Evolutionary conservation across 2,329 filamentous ascomycete genomes (phyloP), one percentile per base, ranked within the genome.

Genomic region (Colletotrichum simmondsii): DNA sequence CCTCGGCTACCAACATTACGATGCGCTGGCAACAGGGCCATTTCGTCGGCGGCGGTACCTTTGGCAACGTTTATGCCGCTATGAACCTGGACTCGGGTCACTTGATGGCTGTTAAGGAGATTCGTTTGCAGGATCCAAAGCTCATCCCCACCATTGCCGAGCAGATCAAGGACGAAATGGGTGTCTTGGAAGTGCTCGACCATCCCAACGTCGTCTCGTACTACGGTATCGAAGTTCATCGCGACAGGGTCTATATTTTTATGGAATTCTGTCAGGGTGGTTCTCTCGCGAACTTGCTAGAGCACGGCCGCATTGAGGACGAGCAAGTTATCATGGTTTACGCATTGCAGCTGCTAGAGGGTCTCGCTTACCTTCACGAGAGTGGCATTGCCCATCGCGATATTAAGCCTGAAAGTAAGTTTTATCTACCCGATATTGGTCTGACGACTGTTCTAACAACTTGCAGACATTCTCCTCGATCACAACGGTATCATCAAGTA

Each of bases 171-270:
- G 97, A 99, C 79, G 97, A 99, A 82, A 98, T 99, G 95, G 93
- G 93, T 64, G 96, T 99, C 5, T 86, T 99, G 61, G 96, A 98
- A 83, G 93, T 98, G 1, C 89, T 99, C 58, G 95, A 99, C 79
- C 97, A 99, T 80, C 97, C 97, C 26, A 99, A 99, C 80, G 94
- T 99, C 74, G 97, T 99, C 26, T 96, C 95, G 11, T 99, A 99
- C 83, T 97, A 97, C 80, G 97, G 97, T 71, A 98, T 99, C 79
- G 97, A 99, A 82, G 97, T 98, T 3, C 97, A 99, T 83, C 91
- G 97, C 75, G 97, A 99, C 87, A 97, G 98, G 80, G 97, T 99
- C n/a, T 99, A 98, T 83, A 98, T 99, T 77, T 99, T 99, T 81
- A 99, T 99, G 97, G 97, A 99, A 83, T 98, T 97, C 83, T 99